These are phyloP conservation scores for Lophiostoma macrostomum DNA, from an alignment of 495 filamentous ascomycete species.

Conservation along the genomic window DNA sequence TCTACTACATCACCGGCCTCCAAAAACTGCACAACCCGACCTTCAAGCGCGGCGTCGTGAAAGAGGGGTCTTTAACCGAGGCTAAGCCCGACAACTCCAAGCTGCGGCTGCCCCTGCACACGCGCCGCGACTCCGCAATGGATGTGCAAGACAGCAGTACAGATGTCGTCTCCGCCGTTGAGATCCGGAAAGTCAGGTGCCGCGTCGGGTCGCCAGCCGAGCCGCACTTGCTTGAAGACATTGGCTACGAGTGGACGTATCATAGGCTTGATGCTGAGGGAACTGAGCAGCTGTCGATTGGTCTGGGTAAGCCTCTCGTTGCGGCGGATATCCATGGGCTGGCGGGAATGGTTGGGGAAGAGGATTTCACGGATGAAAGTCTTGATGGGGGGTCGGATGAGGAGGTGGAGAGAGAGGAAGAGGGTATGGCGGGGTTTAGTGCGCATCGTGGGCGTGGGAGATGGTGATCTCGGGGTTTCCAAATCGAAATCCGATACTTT, in stretches of 20 bases:
- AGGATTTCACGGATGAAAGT: slow-evolving; percentile 17
- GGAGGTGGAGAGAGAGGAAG: too few species aligned
- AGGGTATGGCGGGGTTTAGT: too few species aligned
- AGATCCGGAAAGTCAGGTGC: slow-evolving; percentile 21
- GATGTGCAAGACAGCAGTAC: background rate
- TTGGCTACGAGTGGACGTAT: slow-evolving; percentile 17
- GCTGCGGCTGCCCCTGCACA: slow-evolving; percentile 11
- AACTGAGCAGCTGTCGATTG: slow-evolving; percentile 22
- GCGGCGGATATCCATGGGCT: slow-evolving; percentile 12
- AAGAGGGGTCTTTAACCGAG: slow-evolving; percentile 13
- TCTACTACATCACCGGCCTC: slow-evolving; percentile 25
- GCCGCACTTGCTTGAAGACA: slow-evolving; percentile 21
- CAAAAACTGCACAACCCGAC: slow-evolving; percentile 24
- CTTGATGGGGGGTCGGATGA: background rate
- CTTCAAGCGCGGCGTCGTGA: slow-evolving; percentile 8
- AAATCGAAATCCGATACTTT: too few species aligned
- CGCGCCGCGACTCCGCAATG: slow-evolving; percentile 23
- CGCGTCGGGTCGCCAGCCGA: slow-evolving; percentile 10
- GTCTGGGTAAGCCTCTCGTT: slow-evolving; percentile 12
- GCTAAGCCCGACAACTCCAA: background rate
- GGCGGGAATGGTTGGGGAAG: slow-evolving; percentile 16
- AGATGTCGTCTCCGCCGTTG: slow-evolving; percentile 13
- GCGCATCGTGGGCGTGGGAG: too few species aligned
- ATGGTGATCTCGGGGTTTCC: too few species aligned
- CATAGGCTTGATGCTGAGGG: slow-evolving; percentile 13